A percentile compares a stretch with the other conserved stretches of the same genome.
Conservation (phyloP, 129 eudicot species). For the Ambrosia artemisiifolia region DNA sequence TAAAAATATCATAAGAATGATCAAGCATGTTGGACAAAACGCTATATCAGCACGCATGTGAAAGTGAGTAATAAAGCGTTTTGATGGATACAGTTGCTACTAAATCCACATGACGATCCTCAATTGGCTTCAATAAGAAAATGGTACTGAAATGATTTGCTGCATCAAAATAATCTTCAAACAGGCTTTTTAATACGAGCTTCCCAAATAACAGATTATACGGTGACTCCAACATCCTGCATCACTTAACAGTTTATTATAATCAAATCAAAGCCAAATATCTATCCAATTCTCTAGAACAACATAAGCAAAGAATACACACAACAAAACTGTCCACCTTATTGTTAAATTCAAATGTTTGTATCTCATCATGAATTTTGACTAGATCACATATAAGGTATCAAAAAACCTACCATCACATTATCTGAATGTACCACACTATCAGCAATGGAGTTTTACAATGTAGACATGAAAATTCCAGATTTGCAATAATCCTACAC, state of each 20-base stretch:
- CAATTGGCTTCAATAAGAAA: slow-evolving; percentile 86
- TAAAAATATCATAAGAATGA: neutral
- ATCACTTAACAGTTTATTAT: slow-evolving; percentile 23
- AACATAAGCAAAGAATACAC: slow-evolving; percentile 8
- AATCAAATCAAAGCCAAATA: slow-evolving; percentile 19
- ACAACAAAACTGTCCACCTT: neutral
- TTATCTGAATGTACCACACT: neutral
- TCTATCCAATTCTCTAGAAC: neutral
- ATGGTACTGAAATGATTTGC: slow-evolving; percentile 78
- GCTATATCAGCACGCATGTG: neutral
- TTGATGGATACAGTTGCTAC: slow-evolving; percentile 84
- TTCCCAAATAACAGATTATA: slow-evolving; percentile 88
- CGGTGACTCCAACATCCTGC: slow-evolving; percentile 99
- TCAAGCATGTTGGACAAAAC: neutral
- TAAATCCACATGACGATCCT: slow-evolving; percentile 90
- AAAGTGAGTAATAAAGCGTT: slow-evolving; percentile 5
- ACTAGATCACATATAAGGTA: neutral
- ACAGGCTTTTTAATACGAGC: slow-evolving; percentile 73
- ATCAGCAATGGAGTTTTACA: neutral
- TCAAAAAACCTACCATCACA: neutral
- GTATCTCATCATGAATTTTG: neutral
- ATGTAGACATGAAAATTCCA: neutral
- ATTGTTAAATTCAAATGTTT: neutral
- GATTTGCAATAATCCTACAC: neutral
- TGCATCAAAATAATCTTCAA: slow-evolving; percentile 86